These are phyloP conservation scores for Hericium rajendrae DNA, from an alignment of 768 basidiomycete genomes.

Conservation along the genomic window DNA sequence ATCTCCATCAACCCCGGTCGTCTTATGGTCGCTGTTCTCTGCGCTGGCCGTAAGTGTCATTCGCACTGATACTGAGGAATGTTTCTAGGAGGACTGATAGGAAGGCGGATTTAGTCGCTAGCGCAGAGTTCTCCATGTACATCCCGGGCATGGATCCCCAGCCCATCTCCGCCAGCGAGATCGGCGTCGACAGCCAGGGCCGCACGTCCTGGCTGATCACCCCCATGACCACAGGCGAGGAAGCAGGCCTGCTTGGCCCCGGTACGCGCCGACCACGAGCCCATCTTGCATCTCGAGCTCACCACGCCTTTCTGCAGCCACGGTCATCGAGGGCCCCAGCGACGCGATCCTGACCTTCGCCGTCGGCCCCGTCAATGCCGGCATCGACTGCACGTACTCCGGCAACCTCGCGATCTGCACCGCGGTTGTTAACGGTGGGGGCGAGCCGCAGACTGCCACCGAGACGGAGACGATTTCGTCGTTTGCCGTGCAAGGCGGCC, in stretches of 20 bases:
- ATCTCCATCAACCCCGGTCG: neutral
- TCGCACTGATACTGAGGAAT: neutral
- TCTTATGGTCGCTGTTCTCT: neutral
- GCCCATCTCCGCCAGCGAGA: slow-evolving; percentile 30
- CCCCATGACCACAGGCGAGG: slow-evolving; percentile 25
- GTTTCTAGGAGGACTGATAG: neutral
- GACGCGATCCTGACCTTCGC: slow-evolving; percentile 31
- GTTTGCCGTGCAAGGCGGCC: neutral
- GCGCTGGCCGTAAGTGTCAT: neutral
- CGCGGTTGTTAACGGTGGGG: neutral
- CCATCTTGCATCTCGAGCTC: neutral
- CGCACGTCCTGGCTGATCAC: slow-evolving; percentile 33
- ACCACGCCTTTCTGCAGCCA: slow-evolving; percentile 22
- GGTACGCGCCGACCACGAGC: slow-evolving; percentile 13
- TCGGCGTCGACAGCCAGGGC: slow-evolving; percentile 33
- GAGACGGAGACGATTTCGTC: neutral
- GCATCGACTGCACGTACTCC: slow-evolving; percentile 20
- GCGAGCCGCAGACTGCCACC: neutral
- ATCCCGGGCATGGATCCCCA: slow-evolving; percentile 38
- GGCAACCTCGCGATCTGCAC: slow-evolving; percentile 20
- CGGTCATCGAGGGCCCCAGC: slow-evolving; percentile 34
- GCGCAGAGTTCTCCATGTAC: slow-evolving; percentile 31
- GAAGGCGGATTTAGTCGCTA: slow-evolving; percentile 13
- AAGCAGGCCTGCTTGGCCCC: slow-evolving; percentile 28
- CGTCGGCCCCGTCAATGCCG: slow-evolving; percentile 11